These are phyloP conservation scores for Plenodomus tracheiphilus DNA, from an alignment of 2,329 filamentous ascomycete genomes.

Conservation along the genomic window DNA sequence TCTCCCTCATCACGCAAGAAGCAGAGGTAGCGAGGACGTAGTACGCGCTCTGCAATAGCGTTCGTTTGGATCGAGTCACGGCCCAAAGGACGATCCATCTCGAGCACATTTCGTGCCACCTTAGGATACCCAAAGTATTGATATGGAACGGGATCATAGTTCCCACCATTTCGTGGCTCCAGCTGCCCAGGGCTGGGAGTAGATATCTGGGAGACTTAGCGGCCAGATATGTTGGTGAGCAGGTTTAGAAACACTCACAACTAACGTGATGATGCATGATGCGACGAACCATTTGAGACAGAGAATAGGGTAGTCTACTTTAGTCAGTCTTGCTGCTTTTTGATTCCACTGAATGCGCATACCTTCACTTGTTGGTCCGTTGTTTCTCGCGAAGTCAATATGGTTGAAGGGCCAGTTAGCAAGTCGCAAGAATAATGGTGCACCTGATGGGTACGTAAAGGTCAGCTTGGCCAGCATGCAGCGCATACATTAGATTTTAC, in stretches of 20 bases:
- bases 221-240: neutral
- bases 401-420: slow-evolving; percentile 39
- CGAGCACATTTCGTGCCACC: slow-evolving; percentile 32
- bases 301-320: slow-evolving; percentile 25
- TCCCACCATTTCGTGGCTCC: slow-evolving; percentile 21
- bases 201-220: slow-evolving; percentile 19
- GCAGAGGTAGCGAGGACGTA: slow-evolving; percentile 35
- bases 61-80: slow-evolving; percentile 18
- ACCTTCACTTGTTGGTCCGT: slow-evolving; percentile 23
- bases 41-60: slow-evolving; percentile 28
- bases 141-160: slow-evolving; percentile 35
- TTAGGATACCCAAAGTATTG: slow-evolving; percentile 36
- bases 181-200: slow-evolving; percentile 19
- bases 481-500: no score
- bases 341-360: neutral
- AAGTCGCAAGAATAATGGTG: slow-evolving; percentile 30
- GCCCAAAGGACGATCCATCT: slow-evolving; percentile 17
- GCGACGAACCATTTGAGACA: slow-evolving; percentile 36
- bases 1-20: slow-evolving; percentile 25
- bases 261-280: slow-evolving; percentile 25
- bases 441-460: slow-evolving; percentile 3
- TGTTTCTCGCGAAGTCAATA: slow-evolving; percentile 24
- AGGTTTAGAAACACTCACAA: slow-evolving; percentile 18
- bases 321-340: slow-evolving; percentile 1
- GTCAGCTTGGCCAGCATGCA: no score